These are phyloP conservation scores for Plasmodium sp. DNA, from an alignment of 169 alveolate genomes.

Conservation along the genomic window DNA sequence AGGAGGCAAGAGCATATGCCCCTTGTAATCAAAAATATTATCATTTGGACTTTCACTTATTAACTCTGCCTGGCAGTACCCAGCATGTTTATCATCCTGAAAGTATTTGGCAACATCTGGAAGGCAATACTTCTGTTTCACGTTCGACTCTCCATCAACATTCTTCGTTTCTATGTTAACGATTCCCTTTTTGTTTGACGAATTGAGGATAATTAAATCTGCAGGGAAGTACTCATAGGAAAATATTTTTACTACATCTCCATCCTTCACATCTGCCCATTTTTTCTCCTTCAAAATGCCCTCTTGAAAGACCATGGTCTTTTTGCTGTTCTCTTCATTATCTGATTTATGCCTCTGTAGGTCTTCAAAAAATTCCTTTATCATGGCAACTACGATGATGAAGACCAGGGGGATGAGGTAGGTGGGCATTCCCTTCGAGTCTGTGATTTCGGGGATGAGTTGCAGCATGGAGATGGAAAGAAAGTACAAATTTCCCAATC, in stretches of 20 bases:
- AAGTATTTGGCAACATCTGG: conserved; percentile 79
- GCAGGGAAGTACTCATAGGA: conserved; percentile 95
- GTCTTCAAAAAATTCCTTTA: conserved; percentile 95
- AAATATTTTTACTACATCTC: conserved; percentile 92
- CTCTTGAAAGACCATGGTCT: conserved; percentile 83
- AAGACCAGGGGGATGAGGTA: conserved; percentile 92
- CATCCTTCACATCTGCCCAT: conserved; percentile 92
- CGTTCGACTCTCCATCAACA: conserved; percentile 96
- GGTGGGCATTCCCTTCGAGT: conserved; percentile 93
- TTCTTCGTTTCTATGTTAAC: conserved; percentile 90
- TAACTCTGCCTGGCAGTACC: conserved; percentile 65
- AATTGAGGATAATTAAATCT: conserved; percentile 92
- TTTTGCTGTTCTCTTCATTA: conserved; percentile 90
- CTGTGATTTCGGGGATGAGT: conserved; percentile 88
- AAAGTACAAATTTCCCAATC: conserved; percentile 92
- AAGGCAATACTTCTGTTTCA: conserved; percentile 90
- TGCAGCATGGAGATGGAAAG: conserved; percentile 90
- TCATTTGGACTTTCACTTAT: conserved; percentile 80
- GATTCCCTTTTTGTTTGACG: conserved; percentile 93
- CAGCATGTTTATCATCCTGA: conserved; percentile 80
- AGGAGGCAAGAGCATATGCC: conserved; percentile 74
- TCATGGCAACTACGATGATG: conserved; percentile 93
- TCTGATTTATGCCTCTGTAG: conserved; percentile 92
- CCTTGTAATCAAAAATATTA: conserved; percentile 70
- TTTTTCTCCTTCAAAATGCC: conserved; percentile 79